Conservation (phyloP, 2,329 filamentous ascomycete species). For the Esteya vermicola region DNA sequence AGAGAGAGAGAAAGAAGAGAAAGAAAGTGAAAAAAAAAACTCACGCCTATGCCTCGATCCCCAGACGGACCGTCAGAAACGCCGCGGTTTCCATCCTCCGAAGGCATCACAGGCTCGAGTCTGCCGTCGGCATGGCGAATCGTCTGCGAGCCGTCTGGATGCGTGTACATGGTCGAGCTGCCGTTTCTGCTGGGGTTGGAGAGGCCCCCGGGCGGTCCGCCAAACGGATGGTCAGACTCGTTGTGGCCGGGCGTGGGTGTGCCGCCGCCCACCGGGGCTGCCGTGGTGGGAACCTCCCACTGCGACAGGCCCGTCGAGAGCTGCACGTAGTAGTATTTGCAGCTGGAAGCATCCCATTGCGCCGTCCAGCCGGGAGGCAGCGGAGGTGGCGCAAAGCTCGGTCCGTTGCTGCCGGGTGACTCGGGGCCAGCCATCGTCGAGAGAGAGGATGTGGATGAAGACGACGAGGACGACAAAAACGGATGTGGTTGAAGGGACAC, state of each 20-base stretch:
- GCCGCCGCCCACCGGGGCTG: slow-evolving; percentile 42
- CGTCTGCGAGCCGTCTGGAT: slow-evolving; percentile 48
- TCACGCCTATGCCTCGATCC: slow-evolving; percentile 52
- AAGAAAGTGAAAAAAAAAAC: slow-evolving; percentile 16
- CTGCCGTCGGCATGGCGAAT: slow-evolving; percentile 45
- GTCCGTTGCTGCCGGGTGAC: slow-evolving; percentile 44
- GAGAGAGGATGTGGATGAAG: not conserved
- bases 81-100: slow-evolving; percentile 25
- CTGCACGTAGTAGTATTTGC: slow-evolving; percentile 59
- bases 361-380: slow-evolving; percentile 55
- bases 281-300: slow-evolving; percentile 57
- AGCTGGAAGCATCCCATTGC: slow-evolving; percentile 50
- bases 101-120: slow-evolving; percentile 42
- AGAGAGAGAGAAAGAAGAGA: not conserved
- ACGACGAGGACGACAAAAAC: no score
- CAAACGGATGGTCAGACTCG: slow-evolving; percentile 47
- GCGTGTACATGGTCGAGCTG: slow-evolving; percentile 36
- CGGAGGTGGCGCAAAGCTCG: slow-evolving; percentile 43
- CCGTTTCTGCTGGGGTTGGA: slow-evolving; percentile 8
- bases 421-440: slow-evolving; percentile 39
- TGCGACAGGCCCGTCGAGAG: slow-evolving; percentile 58
- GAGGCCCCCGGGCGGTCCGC: slow-evolving; percentile 13
- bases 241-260: slow-evolving; percentile 37
- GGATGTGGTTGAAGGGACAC: no score
- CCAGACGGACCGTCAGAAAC: slow-evolving; percentile 15